Conservation (phyloP, 208 protist genomes). For the Vickermania ingenoplastis region DNA sequence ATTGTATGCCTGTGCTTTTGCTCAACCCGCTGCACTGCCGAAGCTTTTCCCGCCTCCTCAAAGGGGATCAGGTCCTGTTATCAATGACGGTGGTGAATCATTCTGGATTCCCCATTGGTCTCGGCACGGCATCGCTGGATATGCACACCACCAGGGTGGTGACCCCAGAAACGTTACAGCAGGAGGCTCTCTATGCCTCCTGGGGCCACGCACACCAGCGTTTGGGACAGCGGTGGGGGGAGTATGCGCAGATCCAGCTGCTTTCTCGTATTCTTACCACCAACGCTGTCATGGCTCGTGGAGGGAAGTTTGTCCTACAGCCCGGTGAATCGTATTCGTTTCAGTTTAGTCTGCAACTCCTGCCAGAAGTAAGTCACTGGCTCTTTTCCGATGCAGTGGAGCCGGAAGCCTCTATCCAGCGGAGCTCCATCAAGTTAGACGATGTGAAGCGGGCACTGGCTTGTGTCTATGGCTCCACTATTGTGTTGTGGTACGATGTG, state of each 20-base stretch:
- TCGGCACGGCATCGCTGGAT: constrained; percentile 52
- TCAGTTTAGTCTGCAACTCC: constrained; percentile 68
- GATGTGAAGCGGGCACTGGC: constrained; percentile 2
- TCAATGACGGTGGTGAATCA: constrained; percentile 55
- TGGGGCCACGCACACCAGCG: constrained; percentile 4
- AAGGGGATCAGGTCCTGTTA: constrained; percentile 42
- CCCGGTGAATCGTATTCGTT: constrained; percentile 64
- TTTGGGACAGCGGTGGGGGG: constrained; percentile 24
- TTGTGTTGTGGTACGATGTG: background rate
- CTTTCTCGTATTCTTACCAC: constrained; percentile 42
- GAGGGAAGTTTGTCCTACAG: constrained; percentile 34
- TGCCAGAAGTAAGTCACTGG: constrained; percentile 62
- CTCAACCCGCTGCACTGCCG: constrained; percentile 31
- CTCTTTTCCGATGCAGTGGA: constrained; percentile 46
- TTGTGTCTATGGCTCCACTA: background rate
- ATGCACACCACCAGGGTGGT: constrained; percentile 44
- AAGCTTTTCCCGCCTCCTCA: constrained; percentile 33
- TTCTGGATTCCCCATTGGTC: constrained; percentile 18
- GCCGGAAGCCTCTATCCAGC: constrained; percentile 16
- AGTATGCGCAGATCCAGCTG: constrained; percentile 41
- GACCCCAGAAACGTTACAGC: no score
- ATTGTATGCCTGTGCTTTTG: constrained; percentile 29
- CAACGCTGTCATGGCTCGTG: constrained; percentile 49
- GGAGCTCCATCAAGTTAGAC: background rate
- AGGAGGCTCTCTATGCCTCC: no score